Conservation (phyloP, 257 asterid genomes). For the Nicotiana tomentosiformis region DNA sequence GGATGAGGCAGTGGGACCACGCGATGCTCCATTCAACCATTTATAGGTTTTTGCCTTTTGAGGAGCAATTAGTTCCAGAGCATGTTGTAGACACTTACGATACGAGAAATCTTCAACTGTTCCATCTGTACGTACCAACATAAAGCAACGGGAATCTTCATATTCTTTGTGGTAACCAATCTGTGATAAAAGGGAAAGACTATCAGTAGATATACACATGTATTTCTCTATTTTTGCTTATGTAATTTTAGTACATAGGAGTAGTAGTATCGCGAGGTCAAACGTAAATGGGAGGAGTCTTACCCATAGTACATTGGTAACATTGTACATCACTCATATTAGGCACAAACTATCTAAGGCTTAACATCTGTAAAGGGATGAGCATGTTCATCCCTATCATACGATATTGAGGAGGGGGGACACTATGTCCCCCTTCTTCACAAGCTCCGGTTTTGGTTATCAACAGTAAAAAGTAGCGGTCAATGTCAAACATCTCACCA, state of each 20-base stretch:
- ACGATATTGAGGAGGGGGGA: background rate
- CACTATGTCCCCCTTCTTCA: background rate
- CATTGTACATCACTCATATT: too few relatives aligned
- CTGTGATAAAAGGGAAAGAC: conserved; percentile 30
- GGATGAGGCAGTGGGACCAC: background rate
- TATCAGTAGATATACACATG: background rate
- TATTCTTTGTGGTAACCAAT: conserved; percentile 66
- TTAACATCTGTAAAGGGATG: background rate
- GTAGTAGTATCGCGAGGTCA: too few relatives aligned
- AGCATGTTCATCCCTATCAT: background rate
- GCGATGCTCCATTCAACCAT: conserved; percentile 21
- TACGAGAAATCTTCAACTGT: conserved; percentile 86
- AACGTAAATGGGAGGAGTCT: too few relatives aligned
- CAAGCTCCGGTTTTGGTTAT: background rate
- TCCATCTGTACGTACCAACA: conserved; percentile 67
- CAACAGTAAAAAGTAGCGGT: background rate
- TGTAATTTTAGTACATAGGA: too few relatives aligned
- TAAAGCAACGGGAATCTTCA: conserved; percentile 60
- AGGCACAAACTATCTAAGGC: background rate
- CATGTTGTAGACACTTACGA: conserved; percentile 60
- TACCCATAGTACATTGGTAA: too few relatives aligned
- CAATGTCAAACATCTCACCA: background rate
- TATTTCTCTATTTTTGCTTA: too few relatives aligned
- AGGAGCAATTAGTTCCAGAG: conserved; percentile 50
- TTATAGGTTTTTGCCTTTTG: conserved; percentile 31